Evolutionary conservation across 495 filamentous ascomycete species (phyloP).

Genomic region (Aspergillus affinis): DNA sequence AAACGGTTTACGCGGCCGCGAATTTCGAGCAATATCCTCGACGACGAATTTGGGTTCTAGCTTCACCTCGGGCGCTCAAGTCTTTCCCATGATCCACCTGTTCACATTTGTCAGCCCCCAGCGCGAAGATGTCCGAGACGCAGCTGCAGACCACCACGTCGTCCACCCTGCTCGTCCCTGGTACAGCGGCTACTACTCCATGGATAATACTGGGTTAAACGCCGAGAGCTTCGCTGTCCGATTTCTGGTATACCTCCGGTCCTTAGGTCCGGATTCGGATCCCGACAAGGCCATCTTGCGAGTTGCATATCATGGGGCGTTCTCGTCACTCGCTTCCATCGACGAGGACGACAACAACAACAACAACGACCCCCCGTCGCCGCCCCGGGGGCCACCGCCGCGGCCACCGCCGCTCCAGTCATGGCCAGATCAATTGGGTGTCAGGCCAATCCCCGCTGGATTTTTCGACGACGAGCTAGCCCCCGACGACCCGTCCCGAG

Average conservation of each 20-base stretch:
- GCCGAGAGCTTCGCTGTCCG: slow-evolving; percentile 16
- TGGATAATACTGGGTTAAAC: too few relatives aligned
- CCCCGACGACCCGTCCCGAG: too few relatives aligned
- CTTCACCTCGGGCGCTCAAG: background rate
- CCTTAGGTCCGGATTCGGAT: slow-evolving; percentile 13
- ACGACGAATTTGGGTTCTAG: background rate
- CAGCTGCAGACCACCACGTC: slow-evolving; percentile 3
- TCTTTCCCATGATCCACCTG: slow-evolving; percentile 13
- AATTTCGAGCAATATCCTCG: background rate
- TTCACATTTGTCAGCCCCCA: slow-evolving; percentile 18
- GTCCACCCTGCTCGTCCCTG: too few relatives aligned
- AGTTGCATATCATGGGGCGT: slow-evolving; percentile 16
- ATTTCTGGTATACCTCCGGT: slow-evolving; percentile 19
- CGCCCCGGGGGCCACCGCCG: too few relatives aligned
- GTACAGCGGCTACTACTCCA: too few relatives aligned
- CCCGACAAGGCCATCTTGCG: slow-evolving; percentile 23
- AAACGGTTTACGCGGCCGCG: slow-evolving; percentile 6
- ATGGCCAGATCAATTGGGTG: slow-evolving; percentile 3
- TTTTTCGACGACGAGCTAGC: too few relatives aligned
- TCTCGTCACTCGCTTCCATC: slow-evolving; percentile 8
- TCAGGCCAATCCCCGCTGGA: slow-evolving; percentile 11
- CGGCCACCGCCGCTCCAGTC: too few relatives aligned
- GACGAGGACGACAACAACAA: background rate
- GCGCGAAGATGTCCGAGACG: too few relatives aligned
- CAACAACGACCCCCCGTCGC: too few relatives aligned